Evolutionary conservation across 192 early-diverging fungal species (phyloP).

Genomic region (Coemansia sp.): DNA sequence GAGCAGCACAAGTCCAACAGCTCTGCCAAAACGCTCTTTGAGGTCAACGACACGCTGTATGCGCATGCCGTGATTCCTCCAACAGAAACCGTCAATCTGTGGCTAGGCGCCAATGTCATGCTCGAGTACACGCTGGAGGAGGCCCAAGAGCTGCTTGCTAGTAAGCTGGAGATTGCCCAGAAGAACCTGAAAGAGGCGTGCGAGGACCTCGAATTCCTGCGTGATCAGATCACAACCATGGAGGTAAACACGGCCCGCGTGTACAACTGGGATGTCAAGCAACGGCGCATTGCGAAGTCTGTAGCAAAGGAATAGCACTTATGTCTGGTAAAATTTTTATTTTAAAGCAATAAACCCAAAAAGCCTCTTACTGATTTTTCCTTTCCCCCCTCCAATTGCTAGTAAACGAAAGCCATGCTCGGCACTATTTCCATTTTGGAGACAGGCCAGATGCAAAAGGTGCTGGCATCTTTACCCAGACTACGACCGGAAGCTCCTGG

Average conservation of each 20-base stretch:
- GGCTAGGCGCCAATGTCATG: slow-evolving; percentile 99
- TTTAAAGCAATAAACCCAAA: not conserved
- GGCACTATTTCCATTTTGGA: slow-evolving; percentile 26
- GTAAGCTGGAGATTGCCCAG: slow-evolving; percentile 73
- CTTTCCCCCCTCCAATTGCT: not conserved
- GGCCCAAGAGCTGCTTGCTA: slow-evolving; percentile 70
- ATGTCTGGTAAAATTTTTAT: slow-evolving; percentile 1
- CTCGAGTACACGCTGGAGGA: slow-evolving; percentile 91
- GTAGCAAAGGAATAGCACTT: slow-evolving; percentile 10
- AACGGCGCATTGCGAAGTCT: slow-evolving; percentile 49
- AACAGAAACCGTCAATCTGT: slow-evolving; percentile 81
- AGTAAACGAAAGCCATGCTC: not conserved
- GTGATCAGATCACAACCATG: slow-evolving; percentile 99
- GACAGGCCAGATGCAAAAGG: slow-evolving; percentile 4
- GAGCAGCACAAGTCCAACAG: slow-evolving; percentile 60
- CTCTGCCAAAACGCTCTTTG: slow-evolving; percentile 80
- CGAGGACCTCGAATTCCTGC: slow-evolving; percentile 90
- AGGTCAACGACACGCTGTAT: slow-evolving; percentile 93
- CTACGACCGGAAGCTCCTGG: slow-evolving; percentile 19
- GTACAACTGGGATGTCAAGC: slow-evolving; percentile 97
- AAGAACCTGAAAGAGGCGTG: slow-evolving; percentile 68
- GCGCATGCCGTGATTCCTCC: slow-evolving; percentile 77
- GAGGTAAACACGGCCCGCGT: slow-evolving; percentile 96
- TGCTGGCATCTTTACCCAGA: slow-evolving; percentile 35
- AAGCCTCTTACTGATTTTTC: not conserved